A percentile compares a stretch with the other conserved stretches of the same genome.
Conservation (phyloP, 768 basidiomycete genomes). For the Trametes elegans region DNA sequence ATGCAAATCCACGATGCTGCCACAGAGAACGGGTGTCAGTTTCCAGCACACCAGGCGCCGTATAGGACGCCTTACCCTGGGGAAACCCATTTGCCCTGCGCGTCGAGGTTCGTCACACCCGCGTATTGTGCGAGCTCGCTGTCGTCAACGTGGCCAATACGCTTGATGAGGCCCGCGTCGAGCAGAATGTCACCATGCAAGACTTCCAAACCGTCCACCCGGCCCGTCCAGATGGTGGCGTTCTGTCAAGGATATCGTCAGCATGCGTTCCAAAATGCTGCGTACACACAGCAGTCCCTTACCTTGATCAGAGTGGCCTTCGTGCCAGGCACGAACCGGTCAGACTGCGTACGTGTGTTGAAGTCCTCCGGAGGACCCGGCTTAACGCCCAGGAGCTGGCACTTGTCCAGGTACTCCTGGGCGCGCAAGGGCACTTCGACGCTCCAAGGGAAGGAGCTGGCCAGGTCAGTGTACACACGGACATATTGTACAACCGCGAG, state of each 20-base stretch:
- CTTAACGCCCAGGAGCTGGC: conserved; percentile 39
- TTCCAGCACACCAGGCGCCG: no score
- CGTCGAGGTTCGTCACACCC: conserved; percentile 54
- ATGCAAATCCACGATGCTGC: conserved; percentile 19
- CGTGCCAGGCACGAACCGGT: conserved; percentile 66
- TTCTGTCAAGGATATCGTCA: conserved; percentile 34
- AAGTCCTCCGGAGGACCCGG: conserved; percentile 49
- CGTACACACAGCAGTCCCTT: background rate
- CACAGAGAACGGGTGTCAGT: background rate
- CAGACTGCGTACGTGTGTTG: conserved; percentile 49
- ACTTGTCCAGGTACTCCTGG: conserved; percentile 38
- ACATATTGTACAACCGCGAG: background rate
- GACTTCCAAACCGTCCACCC: conserved; percentile 63
- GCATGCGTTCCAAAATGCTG: background rate
- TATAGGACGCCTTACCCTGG: conserved; percentile 46
- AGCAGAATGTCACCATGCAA: conserved; percentile 65
- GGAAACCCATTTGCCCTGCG: conserved; percentile 71
- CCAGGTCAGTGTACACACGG: background rate
- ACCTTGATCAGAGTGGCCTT: conserved; percentile 44
- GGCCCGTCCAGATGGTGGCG: conserved; percentile 83
- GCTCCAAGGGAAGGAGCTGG: background rate
- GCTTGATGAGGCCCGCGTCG: conserved; percentile 65
- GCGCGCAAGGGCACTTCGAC: conserved; percentile 12
- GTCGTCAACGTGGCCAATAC: conserved; percentile 46
- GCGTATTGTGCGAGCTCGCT: conserved; percentile 21